Base-by-base conservation (phyloP, 1,284 basidiomycete genomes). In the Cystobasidiaceae sp. region DNA sequence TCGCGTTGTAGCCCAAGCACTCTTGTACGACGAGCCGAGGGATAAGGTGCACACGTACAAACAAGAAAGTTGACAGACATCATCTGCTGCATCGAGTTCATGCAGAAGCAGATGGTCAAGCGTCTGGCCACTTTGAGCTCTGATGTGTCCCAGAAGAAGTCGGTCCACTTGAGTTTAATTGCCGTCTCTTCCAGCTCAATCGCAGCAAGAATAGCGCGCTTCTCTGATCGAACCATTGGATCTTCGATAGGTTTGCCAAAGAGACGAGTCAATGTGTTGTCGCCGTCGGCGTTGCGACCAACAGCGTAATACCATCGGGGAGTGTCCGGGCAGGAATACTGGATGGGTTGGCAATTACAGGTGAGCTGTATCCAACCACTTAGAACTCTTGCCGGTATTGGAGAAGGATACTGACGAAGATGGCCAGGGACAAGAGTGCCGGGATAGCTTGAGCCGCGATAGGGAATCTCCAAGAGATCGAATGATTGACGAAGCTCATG, bases 11-110 rank as follows among this genome's bases (percentile, higher is more conserved):
- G 19, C 9, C 17, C n/a, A 8, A 45, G 25, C 43, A 45, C n/a
- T 23, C 25, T 8, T 6, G 8, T 45, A 45, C 43, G 13, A 34
- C 17, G 6, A 13, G 30, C n/a, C 1, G 11, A 21, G 33, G 4
- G 21, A 9, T 6, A 34, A 15, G n/a, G 30, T 17, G 17, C 11
- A 21, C 11, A 44, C 54, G 41, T 28, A 56, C 54, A 60, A n/a
- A 60, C 58, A 19, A 60, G 58, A 46, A 60, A 60, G 32, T 56
- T 65, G 51, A 65, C 48, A 45, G 62, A 65, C 62, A 57, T 65
- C 15, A 65, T 41, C 41, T 65, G 62, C 28, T 65, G 62, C 23
- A 65, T 45, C 1, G 52, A 57, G 3, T 48, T 30, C 15, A 58
- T 32, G 17, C 48, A 34, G 33, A 65, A 56, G 34, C 62, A 65